Evolutionary conservation across 192 early-diverging fungal species (phyloP), one percentile per base, ranked within the genome.

Genomic region (Coemansia sp.): DNA sequence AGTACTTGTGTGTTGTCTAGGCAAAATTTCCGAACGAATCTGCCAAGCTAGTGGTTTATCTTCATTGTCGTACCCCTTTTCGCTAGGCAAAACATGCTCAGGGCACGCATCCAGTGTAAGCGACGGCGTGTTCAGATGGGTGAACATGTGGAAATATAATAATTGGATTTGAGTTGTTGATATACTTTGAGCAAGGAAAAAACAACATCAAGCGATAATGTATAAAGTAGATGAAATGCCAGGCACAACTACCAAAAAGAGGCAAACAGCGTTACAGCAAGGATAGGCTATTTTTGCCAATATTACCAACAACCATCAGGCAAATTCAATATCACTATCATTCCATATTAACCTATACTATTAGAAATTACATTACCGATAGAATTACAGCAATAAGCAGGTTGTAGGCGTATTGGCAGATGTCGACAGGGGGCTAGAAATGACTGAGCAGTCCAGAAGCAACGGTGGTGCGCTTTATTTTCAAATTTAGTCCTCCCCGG

Each of bases 171-270:
- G 16, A 1, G 18, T 7, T 46, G 16, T 26, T 23, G 48, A 21
- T 26, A 26, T 25, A 23, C 48, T 51, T 51, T 51, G 48, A 51
- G 26, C 48, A 51, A 51, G 48, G 25, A 51, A 25, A 51, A 25
- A 26, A 51, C 25, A 26, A 51, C 8, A 26, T 2, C 0, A 51
- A 23, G 25, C 8, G 7, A 26, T 8, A 21, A 21, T 26, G 6
- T 7, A 2, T 13, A 51, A 51, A 51, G 10, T 7, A 26, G 12
- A 26, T 23, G 26, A 51, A 12, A 51, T 51, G 7, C 23, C 20
- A 7, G 15, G 15, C 37, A 12, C 48, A 6, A 6, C 18, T 46
- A 46, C 16, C 13, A 46, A n/a, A 51, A 51, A 7, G 21, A 51
- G 46, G 46, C 21, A 15, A 51, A 13, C 25, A 26, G 21, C 25